Conservation (phyloP, 805 yeast genomes). For the Metschnikowia noctiluminum region DNA sequence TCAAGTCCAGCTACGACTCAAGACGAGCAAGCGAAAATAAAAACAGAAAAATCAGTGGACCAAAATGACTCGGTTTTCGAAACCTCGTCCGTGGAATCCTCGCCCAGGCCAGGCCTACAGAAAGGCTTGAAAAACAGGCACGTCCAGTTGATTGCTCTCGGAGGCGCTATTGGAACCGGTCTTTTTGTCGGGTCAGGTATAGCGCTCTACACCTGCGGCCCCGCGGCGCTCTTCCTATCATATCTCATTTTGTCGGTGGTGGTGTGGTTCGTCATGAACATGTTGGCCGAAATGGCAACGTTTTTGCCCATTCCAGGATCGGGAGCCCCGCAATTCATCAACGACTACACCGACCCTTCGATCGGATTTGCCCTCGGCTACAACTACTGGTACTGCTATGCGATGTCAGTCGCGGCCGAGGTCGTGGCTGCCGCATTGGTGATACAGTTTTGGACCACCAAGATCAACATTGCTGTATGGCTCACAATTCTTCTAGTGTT, state of each 20-base stretch:
- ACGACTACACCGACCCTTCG: slow-evolving; percentile 18
- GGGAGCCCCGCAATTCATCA: slow-evolving; percentile 20
- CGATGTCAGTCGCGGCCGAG: slow-evolving; percentile 19
- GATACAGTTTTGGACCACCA: slow-evolving; percentile 20
- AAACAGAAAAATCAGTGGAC: not conserved
- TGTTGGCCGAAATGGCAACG: slow-evolving; percentile 21
- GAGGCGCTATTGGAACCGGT: slow-evolving; percentile 23
- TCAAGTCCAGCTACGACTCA: not conserved
- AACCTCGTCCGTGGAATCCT: slow-evolving; percentile 14
- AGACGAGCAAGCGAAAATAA: not conserved
- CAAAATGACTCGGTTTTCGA: slow-evolving; percentile 3
- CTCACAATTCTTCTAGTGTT: slow-evolving; percentile 28
- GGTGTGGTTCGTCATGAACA: slow-evolving; percentile 22
- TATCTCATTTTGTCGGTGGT: slow-evolving; percentile 17
- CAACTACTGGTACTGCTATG: slow-evolving; percentile 21
- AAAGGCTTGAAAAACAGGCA: slow-evolving; percentile 22
- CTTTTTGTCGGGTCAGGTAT: slow-evolving; percentile 21
- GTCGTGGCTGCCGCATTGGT: slow-evolving; percentile 19
- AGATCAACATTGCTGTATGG: slow-evolving; percentile 38
- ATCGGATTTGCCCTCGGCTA: slow-evolving; percentile 21
- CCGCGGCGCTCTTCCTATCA: slow-evolving; percentile 19
- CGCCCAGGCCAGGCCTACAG: slow-evolving; percentile 12
- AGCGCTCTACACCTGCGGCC: slow-evolving; percentile 17
- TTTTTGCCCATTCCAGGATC: slow-evolving; percentile 22
- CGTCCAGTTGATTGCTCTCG: slow-evolving; percentile 22